Conservation (phyloP, 2,329 filamentous ascomycete species). For the Curvularia spicifera region DNA sequence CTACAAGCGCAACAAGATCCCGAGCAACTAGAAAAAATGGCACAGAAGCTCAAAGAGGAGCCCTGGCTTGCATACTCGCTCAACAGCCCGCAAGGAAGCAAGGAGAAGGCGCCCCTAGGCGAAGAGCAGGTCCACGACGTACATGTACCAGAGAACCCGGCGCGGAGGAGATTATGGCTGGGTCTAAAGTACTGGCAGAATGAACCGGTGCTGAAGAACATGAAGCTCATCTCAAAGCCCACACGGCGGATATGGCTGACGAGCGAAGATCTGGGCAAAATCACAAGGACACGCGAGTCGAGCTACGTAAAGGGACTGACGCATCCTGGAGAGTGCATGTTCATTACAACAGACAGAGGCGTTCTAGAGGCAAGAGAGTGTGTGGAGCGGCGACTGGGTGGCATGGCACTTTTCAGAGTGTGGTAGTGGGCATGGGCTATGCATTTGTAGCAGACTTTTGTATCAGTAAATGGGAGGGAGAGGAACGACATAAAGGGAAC, state of each 20-base stretch:
- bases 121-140: constrained; percentile 32
- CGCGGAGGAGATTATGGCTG: constrained; percentile 80
- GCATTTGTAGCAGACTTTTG: constrained; percentile 13
- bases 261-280: constrained; percentile 64
- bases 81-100: constrained; percentile 7
- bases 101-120: constrained; percentile 23
- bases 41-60: constrained; percentile 49
- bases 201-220: constrained; percentile 74
- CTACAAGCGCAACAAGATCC: constrained; percentile 41
- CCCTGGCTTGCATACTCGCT: constrained; percentile 47
- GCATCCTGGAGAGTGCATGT: constrained; percentile 80
- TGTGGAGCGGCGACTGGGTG: constrained; percentile 79
- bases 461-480: constrained; percentile 11
- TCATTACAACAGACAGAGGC: constrained; percentile 77
- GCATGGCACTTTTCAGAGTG: constrained; percentile 76
- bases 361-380: constrained; percentile 84
- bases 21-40: constrained; percentile 39
- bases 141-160: constrained; percentile 64
- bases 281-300: constrained; percentile 72
- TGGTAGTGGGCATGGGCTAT: constrained; percentile 30
- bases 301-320: constrained; percentile 74
- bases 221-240: constrained; percentile 74
- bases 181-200: constrained; percentile 90
- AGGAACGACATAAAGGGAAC: constrained; percentile 3
- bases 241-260: constrained; percentile 73